Evolutionary conservation across 2,329 filamentous ascomycete species (phyloP), one percentile per base, ranked within the genome.

Genomic region (Emmonsiellopsis sp.): DNA sequence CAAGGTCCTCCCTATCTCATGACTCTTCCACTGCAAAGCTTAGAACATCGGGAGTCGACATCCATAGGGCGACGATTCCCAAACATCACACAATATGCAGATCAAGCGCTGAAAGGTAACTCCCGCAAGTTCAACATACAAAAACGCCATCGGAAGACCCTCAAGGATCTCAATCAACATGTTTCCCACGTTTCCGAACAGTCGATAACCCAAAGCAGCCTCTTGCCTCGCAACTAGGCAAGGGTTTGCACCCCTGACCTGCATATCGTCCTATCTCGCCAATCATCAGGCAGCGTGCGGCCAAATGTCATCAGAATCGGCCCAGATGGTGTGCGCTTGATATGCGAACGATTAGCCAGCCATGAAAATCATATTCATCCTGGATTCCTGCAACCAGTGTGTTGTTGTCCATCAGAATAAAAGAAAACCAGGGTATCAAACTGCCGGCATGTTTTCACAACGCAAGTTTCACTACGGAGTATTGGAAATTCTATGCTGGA

Each of bases 281-380:
- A 49, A 49, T 49, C 34, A n/a, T n/a, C 16, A 11, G 15, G 46
- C 9, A 4, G 34, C 16, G 31, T 31, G 6, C 30, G 34, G 15
- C 32, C 46, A 38, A 38, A 38, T 48, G 46, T 35, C 46, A 48
- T 38, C 46, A 48, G 46, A 40, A 49, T 40, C 38, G 34, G 46
- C 34, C 38, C 15, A 26, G 32, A 48, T 37, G 32, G 46, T 10
- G 46, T 20, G 13, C 37, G 34, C 30, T 13, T 40, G 31, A 47
- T 40, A 49, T 49, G 46, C 46, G 34, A 49, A n/a, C 16, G 13
- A 32, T 32, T 20, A 26, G 34, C 15, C 34, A 26, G 37, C n/a
- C 45, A 26, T 48, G 31, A 31, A 26, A 13, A 44, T 26, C 45
- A 37, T 32, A n/a, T n/a, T n/a, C n/a, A n/a, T n/a, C n/a, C n/a